Evolutionary conservation across 2,329 filamentous ascomycete genomes (phyloP), one percentile per base, ranked within the genome.

Genomic region (Torrubiella hemipterigena): DNA sequence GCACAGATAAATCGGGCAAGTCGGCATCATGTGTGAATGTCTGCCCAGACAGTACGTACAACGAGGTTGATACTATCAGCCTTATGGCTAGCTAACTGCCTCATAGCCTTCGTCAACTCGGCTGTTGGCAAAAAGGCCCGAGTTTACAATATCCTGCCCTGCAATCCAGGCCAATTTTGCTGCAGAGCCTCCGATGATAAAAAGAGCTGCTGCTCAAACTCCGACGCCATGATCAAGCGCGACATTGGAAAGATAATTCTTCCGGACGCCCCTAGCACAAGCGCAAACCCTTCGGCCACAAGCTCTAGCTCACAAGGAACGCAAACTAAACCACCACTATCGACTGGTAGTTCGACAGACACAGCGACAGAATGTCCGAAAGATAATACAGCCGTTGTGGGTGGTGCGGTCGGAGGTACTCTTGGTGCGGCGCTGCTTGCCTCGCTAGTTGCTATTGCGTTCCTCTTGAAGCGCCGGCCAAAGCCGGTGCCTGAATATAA

Each of bases 341-440:
- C 3, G 40, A 30, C 22, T 19, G 21, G 30, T 11, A 30, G 20
- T 13, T 10, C 27, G 7, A 25, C 26, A 12, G 25, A 5, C 13
- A 13, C 23, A 18, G 24, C 17, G 4, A 19, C 17, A 14, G 17
- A 20, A 11, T 46, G 44, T 16, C 42, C 44, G 2, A 37, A 38
- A 18, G 37, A 44, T 28, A 45, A 41, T 6, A 33, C 41, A 10
- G 41, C 38, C 2, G 34, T 42, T 4, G 41, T 46, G 16, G 42
- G 41, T 8, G 42, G 41, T 4, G 41, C 41, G 2, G 39, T 45
- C 3, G 41, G 44, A 8, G 41, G 40, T 15, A 37, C 33, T 5
- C 33, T 46, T 5, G 42, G 42, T 6, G 39, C 37, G n/a, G 42
- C 38, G 15, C 32, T 46, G 15, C 32, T 46, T 12, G 42, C 38